Base-by-base conservation (phyloP, 345 rosid genomes). In the Alliaria petiolata region DNA sequence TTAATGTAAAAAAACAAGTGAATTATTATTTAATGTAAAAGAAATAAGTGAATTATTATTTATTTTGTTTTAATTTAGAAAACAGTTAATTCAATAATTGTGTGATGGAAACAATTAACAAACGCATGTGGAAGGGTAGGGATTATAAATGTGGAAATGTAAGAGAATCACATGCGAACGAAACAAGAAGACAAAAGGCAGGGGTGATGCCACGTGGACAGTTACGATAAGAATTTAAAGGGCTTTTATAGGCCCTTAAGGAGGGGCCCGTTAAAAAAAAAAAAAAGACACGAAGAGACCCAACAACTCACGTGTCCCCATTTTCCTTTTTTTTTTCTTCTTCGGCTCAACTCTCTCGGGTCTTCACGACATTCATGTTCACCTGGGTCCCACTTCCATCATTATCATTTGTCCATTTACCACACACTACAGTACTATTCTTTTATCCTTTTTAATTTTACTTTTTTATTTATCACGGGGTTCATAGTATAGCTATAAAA, bases 341-440 rank as follows among this genome's bases (percentile, higher is more conserved):
- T 65, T 65, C 61, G 14, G 65, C 61, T 74, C 72, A 65, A 65
- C 72, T 64, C 20, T 58, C 47, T 67, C 19, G 50, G 35, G 75
- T 75, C 69, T 61, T 75, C 79, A 75, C 79, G 74, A 75, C 79
- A 62, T 75, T 75, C 79, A 75, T 68, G 69, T 68, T 75, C 74
- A 35, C 38, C 10, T 45, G 2, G 22, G 59, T 68, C 74, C 76
- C 70, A 53, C 33, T 35, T 19, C 20, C 16, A 65, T 40, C 46
- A 31, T 58, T 66, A 30, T 66, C 36, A 66, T 51, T 43, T 67
- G 10, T 60, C 8, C 42, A 25, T 34, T 67, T 74, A 59, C 68
- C 67, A 22, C 78, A 10, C 4, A 15, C 0, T n/a, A n/a, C n/a
- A n/a, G n/a, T 36, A 65, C 26, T 26, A 14, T 42, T 51, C 13